Evolutionary conservation across 768 basidiomycete species (phyloP).

Genomic region (Pisolithus microcarpus): DNA sequence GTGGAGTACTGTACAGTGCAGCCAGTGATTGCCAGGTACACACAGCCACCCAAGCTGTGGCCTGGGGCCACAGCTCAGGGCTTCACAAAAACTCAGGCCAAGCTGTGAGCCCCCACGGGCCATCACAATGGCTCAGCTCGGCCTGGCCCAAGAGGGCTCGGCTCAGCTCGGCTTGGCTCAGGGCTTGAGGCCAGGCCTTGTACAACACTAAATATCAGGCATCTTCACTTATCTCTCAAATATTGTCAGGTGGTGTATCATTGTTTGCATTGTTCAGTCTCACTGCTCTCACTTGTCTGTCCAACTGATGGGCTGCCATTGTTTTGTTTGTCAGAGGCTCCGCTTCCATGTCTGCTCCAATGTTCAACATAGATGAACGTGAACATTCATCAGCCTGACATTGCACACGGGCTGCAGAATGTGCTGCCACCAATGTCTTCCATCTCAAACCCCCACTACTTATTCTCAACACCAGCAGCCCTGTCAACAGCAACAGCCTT

Average conservation of each 20-base stretch:
- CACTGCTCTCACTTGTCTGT: slow-evolving; percentile 1
- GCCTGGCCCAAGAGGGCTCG: no score
- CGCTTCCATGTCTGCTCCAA: slow-evolving; percentile 4
- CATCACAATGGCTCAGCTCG: no score
- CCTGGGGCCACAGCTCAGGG: no score
- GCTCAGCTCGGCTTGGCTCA: no score
- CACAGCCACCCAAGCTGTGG: no score
- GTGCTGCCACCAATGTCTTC: slow-evolving; percentile 35
- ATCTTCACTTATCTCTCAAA: not conserved
- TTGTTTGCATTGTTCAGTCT: not conserved
- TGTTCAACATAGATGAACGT: slow-evolving; percentile 12
- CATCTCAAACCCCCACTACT: slow-evolving; percentile 33
- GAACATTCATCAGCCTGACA: slow-evolving; percentile 43
- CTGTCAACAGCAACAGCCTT: slow-evolving; percentile 26
- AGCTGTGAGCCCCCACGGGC: no score
- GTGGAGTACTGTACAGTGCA: no score
- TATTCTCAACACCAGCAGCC: slow-evolving; percentile 33
- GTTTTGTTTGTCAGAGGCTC: slow-evolving; percentile 8
- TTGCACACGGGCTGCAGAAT: slow-evolving; percentile 41
- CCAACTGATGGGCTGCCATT: slow-evolving; percentile 1
- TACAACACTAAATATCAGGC: no score
- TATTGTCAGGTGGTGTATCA: slow-evolving; percentile 1
- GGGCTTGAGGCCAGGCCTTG: no score
- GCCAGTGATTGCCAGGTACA: no score
- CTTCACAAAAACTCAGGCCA: no score